Percentiles rank a stretch among this genome's conserved stretches.
Evolutionary conservation across 768 basidiomycete genomes (phyloP).

Genomic region (Tremella fuciformis): DNA sequence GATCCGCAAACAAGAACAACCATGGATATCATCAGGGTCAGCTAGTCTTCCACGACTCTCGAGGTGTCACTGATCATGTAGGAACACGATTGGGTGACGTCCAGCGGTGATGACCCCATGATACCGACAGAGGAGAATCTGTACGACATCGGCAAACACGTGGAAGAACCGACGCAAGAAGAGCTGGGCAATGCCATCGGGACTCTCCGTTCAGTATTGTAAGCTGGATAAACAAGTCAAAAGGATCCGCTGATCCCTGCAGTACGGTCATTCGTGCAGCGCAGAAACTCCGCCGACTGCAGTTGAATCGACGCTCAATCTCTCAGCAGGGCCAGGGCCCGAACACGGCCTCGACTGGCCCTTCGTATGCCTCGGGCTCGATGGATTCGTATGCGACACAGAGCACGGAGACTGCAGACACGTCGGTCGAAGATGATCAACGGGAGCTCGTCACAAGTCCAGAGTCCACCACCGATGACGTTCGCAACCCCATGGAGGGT

Average conservation of each 20-base stretch:
- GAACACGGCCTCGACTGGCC: slow-evolving; percentile 20
- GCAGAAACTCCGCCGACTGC: slow-evolving; percentile 43
- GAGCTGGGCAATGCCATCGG: slow-evolving; percentile 48
- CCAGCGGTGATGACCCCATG: slow-evolving; percentile 42
- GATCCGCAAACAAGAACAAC: slow-evolving; percentile 40
- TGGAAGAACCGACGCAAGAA: slow-evolving; percentile 50
- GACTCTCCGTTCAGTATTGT: slow-evolving; percentile 46
- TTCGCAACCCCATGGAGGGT: neutral
- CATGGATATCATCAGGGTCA: slow-evolving; percentile 43
- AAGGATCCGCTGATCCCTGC: neutral
- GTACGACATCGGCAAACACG: slow-evolving; percentile 44
- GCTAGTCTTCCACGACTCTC: slow-evolving; percentile 6
- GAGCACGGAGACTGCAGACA: slow-evolving; percentile 10
- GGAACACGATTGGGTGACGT: slow-evolving; percentile 49
- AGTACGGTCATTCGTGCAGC: slow-evolving; percentile 51
- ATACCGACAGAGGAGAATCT: slow-evolving; percentile 45
- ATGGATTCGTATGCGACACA: slow-evolving; percentile 43
- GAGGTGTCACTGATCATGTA: slow-evolving; percentile 8
- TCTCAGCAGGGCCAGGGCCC: slow-evolving; percentile 13
- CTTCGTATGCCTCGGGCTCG: slow-evolving; percentile 28
- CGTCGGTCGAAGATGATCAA: slow-evolving; percentile 1
- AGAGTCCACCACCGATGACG: slow-evolving; percentile 2
- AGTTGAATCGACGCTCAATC: slow-evolving; percentile 25
- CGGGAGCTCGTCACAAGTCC: neutral
- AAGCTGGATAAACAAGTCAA: slow-evolving; percentile 17